These are phyloP conservation scores for Hypoxylon sp. DNA, from an alignment of 2,329 filamentous ascomycete species.

Conservation along the genomic window DNA sequence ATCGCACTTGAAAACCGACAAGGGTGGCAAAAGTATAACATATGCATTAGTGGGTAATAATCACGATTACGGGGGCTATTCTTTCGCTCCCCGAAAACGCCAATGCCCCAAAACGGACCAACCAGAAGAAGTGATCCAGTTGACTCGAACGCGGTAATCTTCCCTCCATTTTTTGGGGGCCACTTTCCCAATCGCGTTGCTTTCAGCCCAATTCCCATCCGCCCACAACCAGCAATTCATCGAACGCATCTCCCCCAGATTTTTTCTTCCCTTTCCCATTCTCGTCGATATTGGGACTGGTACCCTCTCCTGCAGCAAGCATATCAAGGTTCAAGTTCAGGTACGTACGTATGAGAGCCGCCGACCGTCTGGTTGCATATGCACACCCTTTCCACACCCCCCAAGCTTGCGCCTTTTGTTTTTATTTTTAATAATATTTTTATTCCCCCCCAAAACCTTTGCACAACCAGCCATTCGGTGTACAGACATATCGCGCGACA, in stretches of 20 bases:
- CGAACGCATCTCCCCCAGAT: conserved; percentile 42
- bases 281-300: conserved; percentile 44
- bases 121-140: conserved; percentile 22
- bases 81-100: conserved; percentile 32
- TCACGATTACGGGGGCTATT: conserved; percentile 38
- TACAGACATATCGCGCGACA: conserved; percentile 37
- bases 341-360: conserved; percentile 44
- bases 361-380: conserved; percentile 48
- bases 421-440: conserved; percentile 34
- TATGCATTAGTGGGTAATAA: conserved; percentile 37
- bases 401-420: conserved; percentile 35
- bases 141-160: conserved; percentile 44
- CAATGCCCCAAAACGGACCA: conserved; percentile 27
- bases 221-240: conserved; percentile 38
- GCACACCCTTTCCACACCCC: conserved; percentile 32
- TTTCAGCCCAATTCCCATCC: conserved; percentile 43
- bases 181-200: conserved; percentile 40
- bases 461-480: conserved; percentile 26
- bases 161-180: conserved; percentile 36
- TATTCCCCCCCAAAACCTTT: conserved; percentile 26
- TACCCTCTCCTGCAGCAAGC: conserved; percentile 42
- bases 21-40: conserved; percentile 29
- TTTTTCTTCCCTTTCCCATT: conserved; percentile 43
- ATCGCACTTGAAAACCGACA: conserved; percentile 5
- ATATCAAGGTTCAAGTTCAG: conserved; percentile 40